Evolutionary conservation across 2,329 filamentous ascomycete species (phyloP).

Genomic region (Neocatenulostroma microsporum): DNA sequence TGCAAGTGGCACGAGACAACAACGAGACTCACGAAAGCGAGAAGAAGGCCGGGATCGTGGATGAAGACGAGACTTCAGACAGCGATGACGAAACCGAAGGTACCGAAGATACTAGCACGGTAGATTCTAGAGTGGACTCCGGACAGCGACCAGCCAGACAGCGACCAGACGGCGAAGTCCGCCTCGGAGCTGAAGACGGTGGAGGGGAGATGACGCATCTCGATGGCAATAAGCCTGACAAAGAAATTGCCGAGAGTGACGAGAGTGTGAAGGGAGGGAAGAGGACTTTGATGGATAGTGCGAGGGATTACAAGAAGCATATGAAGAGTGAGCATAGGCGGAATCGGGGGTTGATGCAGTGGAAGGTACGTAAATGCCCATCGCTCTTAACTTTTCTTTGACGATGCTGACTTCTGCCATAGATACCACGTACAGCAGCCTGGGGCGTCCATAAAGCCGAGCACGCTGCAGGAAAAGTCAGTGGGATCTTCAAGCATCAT

Average conservation of each 20-base stretch:
- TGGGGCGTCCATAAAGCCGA: constrained; percentile 53
- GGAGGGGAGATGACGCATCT: no score
- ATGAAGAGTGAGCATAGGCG: constrained; percentile 55
- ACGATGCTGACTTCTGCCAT: background rate
- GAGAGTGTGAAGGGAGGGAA: no score
- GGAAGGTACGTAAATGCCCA: constrained; percentile 41
- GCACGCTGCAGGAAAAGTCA: constrained; percentile 38
- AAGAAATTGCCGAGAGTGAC: constrained; percentile 3
- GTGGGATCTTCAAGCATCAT: constrained; percentile 49
- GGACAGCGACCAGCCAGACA: no score
- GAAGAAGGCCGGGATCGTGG: constrained; percentile 19
- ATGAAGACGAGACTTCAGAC: constrained; percentile 12
- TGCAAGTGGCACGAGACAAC: constrained; percentile 55
- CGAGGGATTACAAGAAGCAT: constrained; percentile 55
- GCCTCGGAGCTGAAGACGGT: no score
- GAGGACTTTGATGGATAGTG: constrained; percentile 40
- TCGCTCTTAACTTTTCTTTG: no score
- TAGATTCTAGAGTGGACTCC: background rate
- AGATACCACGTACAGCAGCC: constrained; percentile 45
- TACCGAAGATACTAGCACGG: background rate
- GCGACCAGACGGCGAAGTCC: background rate
- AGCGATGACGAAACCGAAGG: constrained; percentile 12
- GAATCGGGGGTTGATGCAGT: constrained; percentile 67
- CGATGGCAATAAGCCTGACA: background rate
- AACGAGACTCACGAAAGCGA: constrained; percentile 33